Base-by-base conservation (phyloP, 2,329 filamentous ascomycete species). In the Aspergillus sp. region DNA sequence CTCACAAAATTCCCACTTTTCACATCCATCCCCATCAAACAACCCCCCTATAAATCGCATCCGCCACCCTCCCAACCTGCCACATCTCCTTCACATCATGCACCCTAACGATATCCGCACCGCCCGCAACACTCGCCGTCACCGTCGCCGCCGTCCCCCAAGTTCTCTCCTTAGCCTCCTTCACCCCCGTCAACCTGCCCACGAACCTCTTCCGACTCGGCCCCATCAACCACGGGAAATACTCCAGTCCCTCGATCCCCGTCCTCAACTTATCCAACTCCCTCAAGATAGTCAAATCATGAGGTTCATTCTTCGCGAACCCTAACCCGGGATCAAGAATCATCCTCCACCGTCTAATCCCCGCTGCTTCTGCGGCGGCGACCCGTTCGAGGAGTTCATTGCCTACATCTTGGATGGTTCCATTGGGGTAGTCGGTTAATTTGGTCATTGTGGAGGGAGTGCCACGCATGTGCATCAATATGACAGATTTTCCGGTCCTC, bases 401-500 rank as follows among this genome's bases (percentile, higher is more conserved):
- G 5, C 84, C 86, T 3, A 97, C 82, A 9, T 85, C 86, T 0
- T 81, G 73, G 19, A 94, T 79, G 23, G 96, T 76, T 2, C 89
- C 90, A 13, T 83, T 78, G 0, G 88, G 87, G 72, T 97, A 97
- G 51, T 84, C 76, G 48, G 86, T 86, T 5, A 91, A 77, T 28
- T 78, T 78, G 64, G 82, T 87, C 93, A 97, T 97, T 2, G 90
- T 96, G 54, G 85, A 84, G 0, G 93, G 92, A 3, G 87, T 91
- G 54, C 93, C 93, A 68, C 93, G 91, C 91, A 95, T 97, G 79
- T 97, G 93, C 91, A 96, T 96, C 55, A 97, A 83, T 65, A 88
- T 82, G 32, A 97, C 87, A 2, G 92, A 92, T 69, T 89, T 91
- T 38, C 91, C 89, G 0, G 95, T 84, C 4, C 84, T 81, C 0